Percentiles rank a stretch among this genome's conserved stretches.
phyloP scores from a whole-genome alignment of 2,329 filamentous ascomycete species.

The Graphilbum sp. region DNA sequence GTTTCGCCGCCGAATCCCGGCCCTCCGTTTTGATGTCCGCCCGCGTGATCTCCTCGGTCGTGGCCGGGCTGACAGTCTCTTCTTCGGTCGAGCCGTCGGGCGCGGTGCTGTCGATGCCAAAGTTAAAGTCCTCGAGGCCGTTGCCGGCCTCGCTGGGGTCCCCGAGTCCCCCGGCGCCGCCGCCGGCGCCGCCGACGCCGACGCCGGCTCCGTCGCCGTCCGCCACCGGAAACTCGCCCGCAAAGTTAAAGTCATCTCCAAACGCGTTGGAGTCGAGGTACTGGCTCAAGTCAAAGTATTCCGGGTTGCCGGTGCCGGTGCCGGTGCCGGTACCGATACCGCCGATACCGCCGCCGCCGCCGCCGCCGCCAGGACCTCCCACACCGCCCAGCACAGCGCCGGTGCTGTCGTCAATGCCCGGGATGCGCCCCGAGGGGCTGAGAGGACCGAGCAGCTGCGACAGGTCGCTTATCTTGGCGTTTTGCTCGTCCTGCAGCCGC shows the following conservation, averaged over 20 bases:
- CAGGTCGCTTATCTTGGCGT: constrained; percentile 58
- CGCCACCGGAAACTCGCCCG: constrained; percentile 18
- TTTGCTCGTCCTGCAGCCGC: constrained; percentile 64
- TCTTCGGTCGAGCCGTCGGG: constrained; percentile 13
- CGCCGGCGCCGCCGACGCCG: constrained; percentile 16
- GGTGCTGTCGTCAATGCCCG: constrained; percentile 39
- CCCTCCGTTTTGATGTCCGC: constrained; percentile 9
- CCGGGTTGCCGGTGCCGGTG: constrained; percentile 12
- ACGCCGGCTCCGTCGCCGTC: not conserved
- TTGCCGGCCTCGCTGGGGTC: not conserved
- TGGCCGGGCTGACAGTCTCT: constrained; percentile 10
- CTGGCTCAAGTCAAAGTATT: constrained; percentile 31
- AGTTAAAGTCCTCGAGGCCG: constrained; percentile 31
- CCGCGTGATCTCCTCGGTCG: constrained; percentile 8
- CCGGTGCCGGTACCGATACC: too few species aligned
- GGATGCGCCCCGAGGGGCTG: constrained; percentile 64
- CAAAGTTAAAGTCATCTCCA: constrained; percentile 33
- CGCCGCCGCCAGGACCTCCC: not conserved
- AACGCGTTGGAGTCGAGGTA: constrained; percentile 28
- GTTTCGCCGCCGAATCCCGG: constrained; percentile 18
- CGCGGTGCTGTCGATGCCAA: constrained; percentile 22
- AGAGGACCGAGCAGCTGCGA: constrained; percentile 61
- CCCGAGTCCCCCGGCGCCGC: constrained; percentile 3
- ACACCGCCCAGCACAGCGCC: constrained; percentile 9
- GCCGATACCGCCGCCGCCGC: not conserved